Conservation (phyloP, 2,329 filamentous ascomycete genomes). For the Aotearoamyces nothofagi region DNA sequence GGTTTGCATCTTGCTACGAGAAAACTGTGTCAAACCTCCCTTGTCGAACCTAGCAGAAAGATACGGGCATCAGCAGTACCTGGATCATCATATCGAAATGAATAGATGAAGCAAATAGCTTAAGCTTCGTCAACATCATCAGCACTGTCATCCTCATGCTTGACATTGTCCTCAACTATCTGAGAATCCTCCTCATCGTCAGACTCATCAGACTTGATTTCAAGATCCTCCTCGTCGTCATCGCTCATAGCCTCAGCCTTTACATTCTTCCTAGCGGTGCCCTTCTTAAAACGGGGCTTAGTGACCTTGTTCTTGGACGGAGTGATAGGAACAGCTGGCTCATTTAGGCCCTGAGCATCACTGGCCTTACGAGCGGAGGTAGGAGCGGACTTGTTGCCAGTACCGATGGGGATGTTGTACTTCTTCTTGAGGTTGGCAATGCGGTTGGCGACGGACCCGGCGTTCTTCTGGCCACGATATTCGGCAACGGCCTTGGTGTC, state of each 20-base stretch:
- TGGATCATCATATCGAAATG: too few species aligned
- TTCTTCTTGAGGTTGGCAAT: conserved; percentile 14
- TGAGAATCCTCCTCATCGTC: too few species aligned
- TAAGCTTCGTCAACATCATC: too few species aligned
- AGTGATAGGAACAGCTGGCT: conserved; percentile 3
- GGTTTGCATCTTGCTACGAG: too few species aligned
- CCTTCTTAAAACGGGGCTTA: conserved; percentile 4
- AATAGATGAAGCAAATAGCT: too few species aligned
- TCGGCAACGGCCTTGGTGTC: conserved; percentile 10
- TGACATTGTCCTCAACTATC: too few species aligned
- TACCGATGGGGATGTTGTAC: conserved; percentile 9
- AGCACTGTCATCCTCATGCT: too few species aligned
- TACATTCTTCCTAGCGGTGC: not conserved
- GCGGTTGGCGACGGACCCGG: conserved; percentile 11
- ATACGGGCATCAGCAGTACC: too few species aligned
- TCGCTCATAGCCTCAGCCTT: not conserved
- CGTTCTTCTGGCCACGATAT: conserved; percentile 8
- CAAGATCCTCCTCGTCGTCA: too few species aligned
- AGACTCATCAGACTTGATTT: too few species aligned
- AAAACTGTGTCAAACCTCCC: too few species aligned
- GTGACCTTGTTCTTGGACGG: conserved; percentile 5
- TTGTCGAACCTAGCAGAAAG: too few species aligned
- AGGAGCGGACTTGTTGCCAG: conserved; percentile 1
- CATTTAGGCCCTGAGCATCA: conserved; percentile 2
- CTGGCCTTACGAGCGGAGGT: conserved; percentile 3